Percentiles rank a stretch among this genome's conserved stretches.
These are phyloP conservation scores for Paraphoma chrysanthemicola DNA, from an alignment of 2,329 filamentous ascomycete genomes.

Conservation along the genomic window DNA sequence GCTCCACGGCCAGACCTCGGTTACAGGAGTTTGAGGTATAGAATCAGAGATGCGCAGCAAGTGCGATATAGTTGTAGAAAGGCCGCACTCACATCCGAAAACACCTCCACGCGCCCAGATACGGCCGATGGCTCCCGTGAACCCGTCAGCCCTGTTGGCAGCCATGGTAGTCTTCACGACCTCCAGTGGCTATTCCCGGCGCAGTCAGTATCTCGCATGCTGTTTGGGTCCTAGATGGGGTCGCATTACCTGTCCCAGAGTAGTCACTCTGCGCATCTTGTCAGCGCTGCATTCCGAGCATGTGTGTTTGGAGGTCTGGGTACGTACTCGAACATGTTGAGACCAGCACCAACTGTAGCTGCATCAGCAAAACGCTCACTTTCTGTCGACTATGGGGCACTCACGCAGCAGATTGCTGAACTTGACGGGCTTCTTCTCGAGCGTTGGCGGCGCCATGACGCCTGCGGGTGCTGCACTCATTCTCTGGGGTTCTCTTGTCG, in stretches of 20 bases:
- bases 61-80: slow-evolving; percentile 1
- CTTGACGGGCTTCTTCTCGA: slow-evolving; percentile 99
- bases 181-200: slow-evolving; percentile 80
- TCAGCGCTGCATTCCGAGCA: slow-evolving; percentile 11
- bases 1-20: not conserved
- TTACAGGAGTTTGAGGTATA: not conserved
- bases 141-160: slow-evolving; percentile 89
- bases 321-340: slow-evolving; percentile 90
- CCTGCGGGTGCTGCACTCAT: slow-evolving; percentile 55
- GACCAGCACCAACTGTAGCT: slow-evolving; percentile 75
- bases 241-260: slow-evolving; percentile 66
- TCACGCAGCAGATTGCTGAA: slow-evolving; percentile 93
- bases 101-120: slow-evolving; percentile 95
- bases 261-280: slow-evolving; percentile 62
- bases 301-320: slow-evolving; percentile 6
- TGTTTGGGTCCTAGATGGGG: not conserved
- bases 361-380: slow-evolving; percentile 31
- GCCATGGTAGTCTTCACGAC: slow-evolving; percentile 99
- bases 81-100: slow-evolving; percentile 81
- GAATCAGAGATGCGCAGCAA: not conserved
- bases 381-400: slow-evolving; percentile 31
- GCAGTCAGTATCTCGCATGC: slow-evolving; percentile 49
- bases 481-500: slow-evolving; percentile 57
- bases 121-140: slow-evolving; percentile 78
- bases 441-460: slow-evolving; percentile 60